Evolutionary conservation across 495 filamentous ascomycete genomes (phyloP), one percentile per base, ranked within the genome.

Genomic region (Parathielavia appendiculata): DNA sequence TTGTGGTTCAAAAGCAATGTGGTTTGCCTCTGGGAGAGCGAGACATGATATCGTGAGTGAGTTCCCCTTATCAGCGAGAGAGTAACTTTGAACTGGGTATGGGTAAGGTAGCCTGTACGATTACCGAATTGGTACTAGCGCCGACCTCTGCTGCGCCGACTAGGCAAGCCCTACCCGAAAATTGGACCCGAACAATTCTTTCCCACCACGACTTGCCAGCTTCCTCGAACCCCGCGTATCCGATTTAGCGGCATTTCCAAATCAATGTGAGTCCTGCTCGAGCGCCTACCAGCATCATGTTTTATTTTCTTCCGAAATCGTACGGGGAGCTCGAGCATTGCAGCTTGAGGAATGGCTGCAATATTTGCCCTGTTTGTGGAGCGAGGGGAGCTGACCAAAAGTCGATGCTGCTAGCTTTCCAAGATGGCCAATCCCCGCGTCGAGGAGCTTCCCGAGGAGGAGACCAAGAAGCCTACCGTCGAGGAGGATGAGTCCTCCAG

Each of bases 341-440:
- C 52, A 47, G 58, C 40, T 41, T 38, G 6, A 39, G 40, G 14
- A 22, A 45, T 53, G 59, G 35, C 45, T 20, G 26, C 22, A 63
- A 54, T 49, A 54, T 23, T 49, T 48, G 36, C 40, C 30, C 53
- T 63, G 61, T 69, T 63, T 67, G 66, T 46, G 32, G 61, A 65
- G 62, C 43, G 32, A 35, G 36, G 52, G 58, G 49, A 57, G 65
- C 71, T 73, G 58, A 72, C 65, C 49, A 54, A 40, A 43, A 23
- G 20, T 4, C 20, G 32, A 22, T 20, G 26, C 51, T 56, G 14
- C 50, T 60, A 66, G 64, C 67, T 60, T 46, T 58, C 26, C 60
- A 72, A 67, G 47, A 99, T 99, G 93, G 88, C 95, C 67, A 93
- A 96, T 78, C 89, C 95, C 73, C 90, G 93, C 72, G 86, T 99